Base-by-base conservation (phyloP, 495 filamentous ascomycete genomes). In the Cudoniella acicularis region DNA sequence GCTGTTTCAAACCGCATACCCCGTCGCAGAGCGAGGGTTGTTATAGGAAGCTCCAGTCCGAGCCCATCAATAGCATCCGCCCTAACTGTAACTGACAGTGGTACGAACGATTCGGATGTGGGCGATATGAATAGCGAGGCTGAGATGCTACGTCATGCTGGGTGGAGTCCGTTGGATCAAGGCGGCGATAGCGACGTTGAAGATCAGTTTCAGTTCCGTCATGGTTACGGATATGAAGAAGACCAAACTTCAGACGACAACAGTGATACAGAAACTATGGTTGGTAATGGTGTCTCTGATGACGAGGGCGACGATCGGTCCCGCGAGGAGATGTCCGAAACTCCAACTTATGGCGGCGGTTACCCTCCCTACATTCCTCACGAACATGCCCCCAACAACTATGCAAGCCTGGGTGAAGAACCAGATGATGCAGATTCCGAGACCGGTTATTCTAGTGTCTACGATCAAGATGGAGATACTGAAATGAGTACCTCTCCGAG, bases 191-290 rank as follows among this genome's bases (percentile, higher is more conserved):
- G 47, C 26, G 64, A 67, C 22, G 22, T 17, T 45, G 66, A 65
- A 22, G 57, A 27, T 2, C 9, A 27, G 6, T 22, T 36, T 17
- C 41, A 24, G 23, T 30, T 57, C 23, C 40, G 22, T 11, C 4
- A 17, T 46, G 52, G 10, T 40, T 47, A 62, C 27, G 18, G 22
- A 18, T 25, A 22, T 36, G 52, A 57, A 13, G 57, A 54, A 25
- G 60, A 62, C n/a, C 47, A 58, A 45, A 36, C 40, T 26, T 57
- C 54, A 25, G 61, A 64, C 22, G 62, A 61, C 40, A 57, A 63
- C 9, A 66, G 63, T 24, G 66, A 68, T 43, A 69, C 66, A 21
- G 59, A 66, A 30, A 69, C 66, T 2, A 64, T 66, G 57, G 48
- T 42, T 36, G 59, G 56, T 3, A 60, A 62, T 58, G 22, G 8